Base-by-base conservation (phyloP, 192 early-diverging fungal species). In the Rhizophagus clarus region DNA sequence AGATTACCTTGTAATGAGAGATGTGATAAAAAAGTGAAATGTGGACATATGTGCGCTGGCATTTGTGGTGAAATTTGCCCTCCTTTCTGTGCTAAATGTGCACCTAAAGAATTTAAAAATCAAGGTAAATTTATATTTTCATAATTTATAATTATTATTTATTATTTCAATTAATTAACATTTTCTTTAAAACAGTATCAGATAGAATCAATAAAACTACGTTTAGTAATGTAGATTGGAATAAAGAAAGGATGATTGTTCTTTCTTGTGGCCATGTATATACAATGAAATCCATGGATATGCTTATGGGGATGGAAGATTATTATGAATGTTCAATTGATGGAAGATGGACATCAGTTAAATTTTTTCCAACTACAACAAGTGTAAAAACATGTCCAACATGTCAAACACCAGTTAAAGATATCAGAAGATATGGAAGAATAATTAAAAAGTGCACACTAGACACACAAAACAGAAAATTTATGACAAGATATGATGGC, bases 1-100 rank as follows among this genome's bases (percentile, higher is more conserved):
- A 84, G 88, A 37, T 82, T 91, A 17, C 91, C 91, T 1, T 92
- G 91, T 51, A 85, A 89, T 77, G 24, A 74, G 26, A 79, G 89
- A 31, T 92, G 91, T 73, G 72, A 72, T 1, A 85, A 84, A 51
- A 26, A 1, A 32, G 68, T 90, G 32, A 17, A 51, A 7, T 92
- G 91, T 71, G 84, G 85, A 1, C 90, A 90, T 81, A 74, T 70
- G 22, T 92, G 91, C 79, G 74, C 82, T 5, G 84, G 82, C 0
- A 64, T 86, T 6, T 92, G 91, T 79, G 88, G 89, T 1, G 84
- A 90, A 47, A 77, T n/a, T 7, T 88, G 83, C 34, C 81, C 82
- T 0, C 20, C 62, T 1, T 45, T 12, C 56, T 77, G 72, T 20
- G 86, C 61, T 17, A 79, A 78, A 37, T 85, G 84, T 64, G 82